A percentile compares a stretch with the other conserved stretches of the same genome.
These are phyloP conservation scores for Wickerhamomyces chambardii DNA, from an alignment of 805 yeast genomes.

Conservation along the genomic window DNA sequence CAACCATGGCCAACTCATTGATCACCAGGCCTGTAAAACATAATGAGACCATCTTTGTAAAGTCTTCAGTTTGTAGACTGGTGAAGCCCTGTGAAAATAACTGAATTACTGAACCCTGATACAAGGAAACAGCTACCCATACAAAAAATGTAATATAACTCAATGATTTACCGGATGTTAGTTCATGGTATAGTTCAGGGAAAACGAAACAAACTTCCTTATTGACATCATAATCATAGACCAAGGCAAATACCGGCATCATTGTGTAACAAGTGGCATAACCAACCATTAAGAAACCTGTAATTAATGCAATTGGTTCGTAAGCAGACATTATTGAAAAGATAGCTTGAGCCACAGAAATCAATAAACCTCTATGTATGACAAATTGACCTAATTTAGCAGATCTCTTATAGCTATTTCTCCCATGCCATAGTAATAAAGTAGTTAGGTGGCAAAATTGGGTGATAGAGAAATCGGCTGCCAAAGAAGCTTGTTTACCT, in stretches of 20 bases:
- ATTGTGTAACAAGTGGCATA: constrained; percentile 95
- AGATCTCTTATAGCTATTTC: constrained; percentile 92
- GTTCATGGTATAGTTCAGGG: constrained; percentile 91
- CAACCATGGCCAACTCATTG: constrained; percentile 92
- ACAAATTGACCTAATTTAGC: constrained; percentile 94
- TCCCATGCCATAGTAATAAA: constrained; percentile 92
- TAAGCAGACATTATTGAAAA: constrained; percentile 79
- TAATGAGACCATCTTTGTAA: constrained; percentile 74
- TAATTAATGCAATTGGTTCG: constrained; percentile 90
- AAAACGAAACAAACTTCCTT: constrained; percentile 82
- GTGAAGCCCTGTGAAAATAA: constrained; percentile 71
- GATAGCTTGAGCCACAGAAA: constrained; percentile 92
- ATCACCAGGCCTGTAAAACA: constrained; percentile 72
- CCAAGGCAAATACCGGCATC: constrained; percentile 96
- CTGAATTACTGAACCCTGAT: constrained; percentile 85
- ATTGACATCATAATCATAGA: constrained; percentile 84
- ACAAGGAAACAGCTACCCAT: constrained; percentile 86
- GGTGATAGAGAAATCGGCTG: constrained; percentile 92
- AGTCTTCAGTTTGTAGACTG: constrained; percentile 44
- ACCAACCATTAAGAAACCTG: constrained; percentile 98
- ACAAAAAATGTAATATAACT: constrained; percentile 83
- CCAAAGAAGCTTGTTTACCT: constrained; percentile 94
- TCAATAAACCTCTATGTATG: constrained; percentile 90
- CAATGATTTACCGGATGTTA: constrained; percentile 79
- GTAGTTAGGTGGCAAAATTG: constrained; percentile 88